A percentile compares a stretch with the other conserved stretches of the same genome.
These are phyloP conservation scores for Bothia castanella DNA, from an alignment of 1,284 basidiomycete genomes.

Conservation along the genomic window DNA sequence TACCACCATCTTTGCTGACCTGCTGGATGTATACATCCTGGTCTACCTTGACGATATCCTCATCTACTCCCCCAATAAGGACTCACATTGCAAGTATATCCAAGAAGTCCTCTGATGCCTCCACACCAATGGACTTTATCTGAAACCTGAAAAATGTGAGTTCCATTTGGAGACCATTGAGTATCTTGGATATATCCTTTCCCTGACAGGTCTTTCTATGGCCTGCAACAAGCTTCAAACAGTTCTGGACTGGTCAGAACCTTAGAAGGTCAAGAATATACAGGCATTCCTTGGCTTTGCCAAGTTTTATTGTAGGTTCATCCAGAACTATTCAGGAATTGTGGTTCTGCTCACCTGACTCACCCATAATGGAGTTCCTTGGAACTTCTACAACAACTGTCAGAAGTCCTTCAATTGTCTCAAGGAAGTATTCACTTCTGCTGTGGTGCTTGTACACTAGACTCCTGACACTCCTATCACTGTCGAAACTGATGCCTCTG, in stretches of 20 bases:
- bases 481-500: conserved; percentile 31
- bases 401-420: not conserved
- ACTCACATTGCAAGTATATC: conserved; percentile 29
- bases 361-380: not conserved
- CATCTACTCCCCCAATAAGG: not conserved
- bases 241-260: conserved; percentile 5
- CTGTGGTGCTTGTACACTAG: conserved; percentile 5
- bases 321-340: not conserved
- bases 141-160: conserved; percentile 31
- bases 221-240: not conserved
- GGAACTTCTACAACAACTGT: not conserved
- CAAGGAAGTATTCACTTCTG: not conserved
- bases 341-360: not conserved
- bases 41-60: not conserved
- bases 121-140: conserved; percentile 14
- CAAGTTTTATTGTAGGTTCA: not conserved
- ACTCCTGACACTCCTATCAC: not conserved
- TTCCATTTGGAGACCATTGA: conserved; percentile 24
- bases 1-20: not conserved
- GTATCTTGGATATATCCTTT: conserved; percentile 27
- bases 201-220: not conserved
- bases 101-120: conserved; percentile 29
- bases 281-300: conserved; percentile 1
- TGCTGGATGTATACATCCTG: not conserved
- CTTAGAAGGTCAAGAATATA: conserved; percentile 12